Percentiles rank a stretch among this genome's conserved stretches.
These are phyloP conservation scores for Colletotrichum sidae DNA, from an alignment of 2,329 filamentous ascomycete genomes.

Conservation along the genomic window DNA sequence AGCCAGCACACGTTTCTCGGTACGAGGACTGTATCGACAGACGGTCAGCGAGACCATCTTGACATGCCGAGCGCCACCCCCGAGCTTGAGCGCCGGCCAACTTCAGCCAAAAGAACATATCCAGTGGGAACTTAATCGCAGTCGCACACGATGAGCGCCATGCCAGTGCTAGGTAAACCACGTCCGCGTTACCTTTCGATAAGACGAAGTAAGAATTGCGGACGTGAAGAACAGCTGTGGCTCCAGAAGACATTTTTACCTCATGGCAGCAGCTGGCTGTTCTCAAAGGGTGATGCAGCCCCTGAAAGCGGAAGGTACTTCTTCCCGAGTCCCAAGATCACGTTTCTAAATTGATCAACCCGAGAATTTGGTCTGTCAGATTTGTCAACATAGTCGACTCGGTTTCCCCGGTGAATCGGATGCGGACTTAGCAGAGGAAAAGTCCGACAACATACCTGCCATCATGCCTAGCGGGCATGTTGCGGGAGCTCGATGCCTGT, in stretches of 20 bases:
- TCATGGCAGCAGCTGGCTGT: conserved; percentile 11
- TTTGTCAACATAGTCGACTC: conserved; percentile 41
- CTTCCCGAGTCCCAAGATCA: conserved; percentile 44
- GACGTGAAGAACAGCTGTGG: conserved; percentile 6
- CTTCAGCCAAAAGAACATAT: too few relatives aligned
- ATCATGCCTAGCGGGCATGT: conserved; percentile 52
- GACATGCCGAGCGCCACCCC: background rate
- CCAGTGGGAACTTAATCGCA: background rate
- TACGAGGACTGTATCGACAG: too few relatives aligned
- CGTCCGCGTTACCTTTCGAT: conserved; percentile 3
- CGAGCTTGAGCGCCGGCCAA: background rate
- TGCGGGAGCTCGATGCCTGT: conserved; percentile 45
- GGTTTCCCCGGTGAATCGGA: conserved; percentile 30
- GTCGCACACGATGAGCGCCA: conserved; percentile 1
- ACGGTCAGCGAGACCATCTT: too few relatives aligned
- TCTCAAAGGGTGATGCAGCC: background rate
- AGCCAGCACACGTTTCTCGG: too few relatives aligned
- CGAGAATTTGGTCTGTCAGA: conserved; percentile 41
- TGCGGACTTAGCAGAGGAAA: background rate
- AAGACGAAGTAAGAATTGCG: background rate
- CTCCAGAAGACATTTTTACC: conserved; percentile 14
- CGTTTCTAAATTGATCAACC: conserved; percentile 44
- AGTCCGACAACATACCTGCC: conserved; percentile 36
- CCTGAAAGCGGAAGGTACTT: conserved; percentile 35
- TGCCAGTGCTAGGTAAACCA: conserved; percentile 2